Base-by-base conservation (phyloP, 176 grass and related monocot genomes). In the Hordeum marinum region DNA sequence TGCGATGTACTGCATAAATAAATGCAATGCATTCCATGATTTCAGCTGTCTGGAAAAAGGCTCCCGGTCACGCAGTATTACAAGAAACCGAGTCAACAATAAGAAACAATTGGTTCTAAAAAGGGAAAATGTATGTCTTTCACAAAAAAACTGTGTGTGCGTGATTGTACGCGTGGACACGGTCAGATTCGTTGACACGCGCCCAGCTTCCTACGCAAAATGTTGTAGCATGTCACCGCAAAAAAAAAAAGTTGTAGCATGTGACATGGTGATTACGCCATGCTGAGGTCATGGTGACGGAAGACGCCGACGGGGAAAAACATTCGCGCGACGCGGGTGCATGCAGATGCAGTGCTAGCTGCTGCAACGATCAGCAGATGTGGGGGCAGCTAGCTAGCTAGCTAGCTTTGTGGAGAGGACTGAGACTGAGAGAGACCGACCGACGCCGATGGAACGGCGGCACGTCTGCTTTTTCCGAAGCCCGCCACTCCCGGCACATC, bases 381-480 rank as follows among this genome's bases (percentile, higher is more conserved):
- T 75, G 14, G 72, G 70, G 72, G 24, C 24, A 31, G 71, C 41
- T 13, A 71, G 68, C 13, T 27, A 26, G 17, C 1, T n/a, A 29
- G 6, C n/a, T 18, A 54, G 54, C 54, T 57, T 57, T 57, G 0
- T 57, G 0, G 10, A 6, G 18, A 6, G 6, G 27, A 29, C 29
- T 29, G 29, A 29, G 29, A 29, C 29, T 29, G 29, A 65, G 39
- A 72, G 23, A 13, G 71, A 46, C 69, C 23, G 70, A 48, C 70
- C 23, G 42, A 29, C 70, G 80, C 42, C 54, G 81, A 79, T 72
- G 80, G 80, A 52, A 83, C 54, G 74, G 46, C 64, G 80, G 46
- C 72, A 54, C 87, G 82, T 89, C 72, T 74, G 61, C 87, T 80
- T 80, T 79, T 71, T 58, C 68, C 24, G 64, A 66, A 80, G 82